Conservation (phyloP, 805 yeast species). For the Isabelozyma gotoi region DNA sequence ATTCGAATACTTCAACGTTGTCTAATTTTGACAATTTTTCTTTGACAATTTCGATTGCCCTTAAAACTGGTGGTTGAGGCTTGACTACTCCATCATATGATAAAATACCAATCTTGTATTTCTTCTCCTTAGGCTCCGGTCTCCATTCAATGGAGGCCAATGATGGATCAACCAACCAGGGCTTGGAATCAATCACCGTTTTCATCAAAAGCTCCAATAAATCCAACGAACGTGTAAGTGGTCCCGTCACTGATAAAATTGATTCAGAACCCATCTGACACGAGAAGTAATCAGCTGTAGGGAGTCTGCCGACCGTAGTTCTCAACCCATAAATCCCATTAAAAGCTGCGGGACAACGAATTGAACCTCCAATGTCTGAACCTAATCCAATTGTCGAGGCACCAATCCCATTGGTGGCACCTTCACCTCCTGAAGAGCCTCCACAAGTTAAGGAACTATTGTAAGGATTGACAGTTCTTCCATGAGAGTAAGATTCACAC, state of each 20-base stretch:
- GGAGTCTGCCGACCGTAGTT: slow-evolving; percentile 18
- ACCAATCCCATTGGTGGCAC: slow-evolving; percentile 17
- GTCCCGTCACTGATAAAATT: slow-evolving; percentile 33
- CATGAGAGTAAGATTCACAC: slow-evolving; percentile 15
- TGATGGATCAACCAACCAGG: slow-evolving; percentile 54
- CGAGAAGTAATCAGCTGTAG: slow-evolving; percentile 20
- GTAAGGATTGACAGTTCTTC: slow-evolving; percentile 19
- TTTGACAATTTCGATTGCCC: slow-evolving; percentile 8
- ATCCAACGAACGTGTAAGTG: slow-evolving; percentile 29
- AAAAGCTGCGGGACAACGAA: slow-evolving; percentile 20
- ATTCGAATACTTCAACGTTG: slow-evolving; percentile 8
- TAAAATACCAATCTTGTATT: slow-evolving; percentile 10
- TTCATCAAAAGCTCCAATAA: slow-evolving; percentile 48
- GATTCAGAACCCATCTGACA: slow-evolving; percentile 17
- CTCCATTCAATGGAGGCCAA: slow-evolving; percentile 53
- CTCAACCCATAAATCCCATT: slow-evolving; percentile 22
- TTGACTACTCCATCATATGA: slow-evolving; percentile 12
- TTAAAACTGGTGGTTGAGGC: slow-evolving; percentile 16
- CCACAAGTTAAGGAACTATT: slow-evolving; percentile 19
- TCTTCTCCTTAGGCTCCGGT: slow-evolving; percentile 28
- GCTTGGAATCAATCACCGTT: slow-evolving; percentile 45
- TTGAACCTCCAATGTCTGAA: slow-evolving; percentile 25
- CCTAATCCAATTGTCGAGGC: slow-evolving; percentile 23
- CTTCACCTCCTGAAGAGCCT: slow-evolving; percentile 27
- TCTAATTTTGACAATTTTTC: neutral